A percentile compares a stretch with the other conserved stretches of the same genome.
These are phyloP conservation scores for Aureobasidium mangrovei DNA, from an alignment of 2,329 filamentous ascomycete genomes.

Conservation along the genomic window DNA sequence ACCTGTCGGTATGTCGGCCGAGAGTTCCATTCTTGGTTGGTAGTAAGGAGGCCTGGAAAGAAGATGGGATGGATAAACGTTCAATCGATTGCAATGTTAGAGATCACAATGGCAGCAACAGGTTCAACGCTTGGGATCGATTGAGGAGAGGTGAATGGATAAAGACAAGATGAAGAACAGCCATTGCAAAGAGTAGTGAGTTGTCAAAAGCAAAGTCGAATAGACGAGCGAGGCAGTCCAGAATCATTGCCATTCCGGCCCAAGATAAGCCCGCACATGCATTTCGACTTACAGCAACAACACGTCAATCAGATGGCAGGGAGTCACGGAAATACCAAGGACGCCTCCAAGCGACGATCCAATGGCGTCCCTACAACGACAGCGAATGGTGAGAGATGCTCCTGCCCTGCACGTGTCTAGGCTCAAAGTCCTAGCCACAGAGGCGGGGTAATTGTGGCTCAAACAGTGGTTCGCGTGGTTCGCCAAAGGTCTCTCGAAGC, in stretches of 20 bases:
- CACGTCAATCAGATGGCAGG: slow-evolving; percentile 7
- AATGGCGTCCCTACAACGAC: neutral
- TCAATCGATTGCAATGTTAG: too few relatives aligned
- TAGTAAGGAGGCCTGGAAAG: too few relatives aligned
- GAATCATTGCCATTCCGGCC: neutral
- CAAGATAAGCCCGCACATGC: neutral
- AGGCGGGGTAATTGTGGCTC: slow-evolving; percentile 9
- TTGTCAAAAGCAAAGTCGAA: neutral
- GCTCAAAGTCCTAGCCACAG: slow-evolving; percentile 3
- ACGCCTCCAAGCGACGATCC: slow-evolving; percentile 1
- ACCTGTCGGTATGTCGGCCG: neutral
- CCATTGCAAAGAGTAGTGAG: neutral
- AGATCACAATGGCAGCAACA: neutral
- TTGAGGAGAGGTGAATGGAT: neutral
- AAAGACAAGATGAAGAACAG: neutral
- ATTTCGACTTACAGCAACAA: slow-evolving; percentile 1
- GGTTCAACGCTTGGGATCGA: neutral
- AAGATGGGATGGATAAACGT: too few relatives aligned
- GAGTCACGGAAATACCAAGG: neutral
- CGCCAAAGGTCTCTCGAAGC: neutral
- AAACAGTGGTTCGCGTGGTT: neutral
- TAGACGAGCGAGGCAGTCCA: neutral
- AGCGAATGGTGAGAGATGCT: neutral
- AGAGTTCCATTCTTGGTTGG: too few relatives aligned
- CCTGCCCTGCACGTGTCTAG: neutral